phyloP scores from a whole-genome alignment of 306 rosid genomes.

The Inga oerstediana region DNA sequence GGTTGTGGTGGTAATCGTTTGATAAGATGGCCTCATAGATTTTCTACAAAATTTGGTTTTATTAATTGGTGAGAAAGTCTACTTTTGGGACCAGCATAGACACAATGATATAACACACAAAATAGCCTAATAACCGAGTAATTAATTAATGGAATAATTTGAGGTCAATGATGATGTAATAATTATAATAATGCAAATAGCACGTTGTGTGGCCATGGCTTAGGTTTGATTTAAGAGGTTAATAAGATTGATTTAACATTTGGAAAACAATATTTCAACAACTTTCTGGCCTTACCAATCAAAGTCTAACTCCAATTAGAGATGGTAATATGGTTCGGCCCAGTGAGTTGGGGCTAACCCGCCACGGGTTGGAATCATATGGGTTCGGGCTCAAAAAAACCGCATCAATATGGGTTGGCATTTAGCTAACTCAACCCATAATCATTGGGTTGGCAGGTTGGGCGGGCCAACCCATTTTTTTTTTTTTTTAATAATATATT shows the following conservation, averaged over 20 bases:
- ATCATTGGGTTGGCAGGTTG: too few relatives aligned
- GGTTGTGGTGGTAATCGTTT: neutral
- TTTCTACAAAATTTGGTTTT: neutral
- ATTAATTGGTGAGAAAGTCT: conserved; percentile 21
- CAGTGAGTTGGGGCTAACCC: too few relatives aligned
- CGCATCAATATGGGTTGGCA: too few relatives aligned
- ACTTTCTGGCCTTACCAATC: conserved; percentile 12
- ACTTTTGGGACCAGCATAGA: neutral
- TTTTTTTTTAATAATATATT: too few relatives aligned
- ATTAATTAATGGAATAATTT: neutral
- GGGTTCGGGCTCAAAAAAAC: too few relatives aligned
- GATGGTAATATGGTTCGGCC: too few relatives aligned
- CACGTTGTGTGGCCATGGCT: neutral
- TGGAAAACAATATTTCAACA: conserved; percentile 34
- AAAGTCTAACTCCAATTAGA: neutral
- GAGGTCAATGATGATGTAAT: neutral
- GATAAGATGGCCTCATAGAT: neutral
- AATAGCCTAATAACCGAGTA: conserved; percentile 13
- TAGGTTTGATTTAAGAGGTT: neutral
- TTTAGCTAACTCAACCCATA: too few relatives aligned
- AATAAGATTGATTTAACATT: conserved; percentile 24
- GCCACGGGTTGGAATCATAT: too few relatives aligned
- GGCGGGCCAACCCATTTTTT: too few relatives aligned
- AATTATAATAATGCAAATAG: neutral
- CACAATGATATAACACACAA: neutral